phyloP scores from a whole-genome alignment of 352 stramenopile species.

The Phytopythium sindhum region DNA sequence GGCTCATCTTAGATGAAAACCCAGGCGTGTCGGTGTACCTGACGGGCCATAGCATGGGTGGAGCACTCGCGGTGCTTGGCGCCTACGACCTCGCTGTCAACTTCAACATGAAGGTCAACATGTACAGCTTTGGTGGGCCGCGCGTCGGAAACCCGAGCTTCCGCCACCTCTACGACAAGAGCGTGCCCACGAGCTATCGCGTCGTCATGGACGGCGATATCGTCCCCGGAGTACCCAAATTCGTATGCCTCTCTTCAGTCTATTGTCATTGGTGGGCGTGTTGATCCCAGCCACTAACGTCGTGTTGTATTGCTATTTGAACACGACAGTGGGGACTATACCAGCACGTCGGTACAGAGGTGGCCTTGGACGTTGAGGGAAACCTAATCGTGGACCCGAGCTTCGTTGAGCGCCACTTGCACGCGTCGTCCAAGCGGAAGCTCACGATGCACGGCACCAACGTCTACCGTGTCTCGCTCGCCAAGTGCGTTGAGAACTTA shows the following conservation, averaged over 20 bases:
- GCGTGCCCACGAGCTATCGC: constrained; percentile 74
- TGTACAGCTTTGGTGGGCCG: constrained; percentile 90
- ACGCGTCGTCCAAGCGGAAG: constrained; percentile 63
- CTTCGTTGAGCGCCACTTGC: constrained; percentile 74
- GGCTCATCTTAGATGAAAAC: constrained; percentile 78
- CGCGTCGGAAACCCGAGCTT: constrained; percentile 86
- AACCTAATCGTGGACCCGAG: constrained; percentile 82
- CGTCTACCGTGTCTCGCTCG: constrained; percentile 59
- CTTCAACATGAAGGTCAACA: constrained; percentile 82
- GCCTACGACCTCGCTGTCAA: constrained; percentile 84
- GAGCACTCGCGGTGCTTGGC: constrained; percentile 85
- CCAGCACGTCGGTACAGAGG: constrained; percentile 68
- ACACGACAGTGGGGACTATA: constrained; percentile 65
- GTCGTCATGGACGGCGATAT: constrained; percentile 83
- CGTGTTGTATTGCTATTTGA: neutral
- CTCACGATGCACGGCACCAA: constrained; percentile 60
- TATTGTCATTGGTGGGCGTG: neutral
- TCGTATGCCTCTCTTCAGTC: constrained; percentile 37
- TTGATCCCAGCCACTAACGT: neutral
- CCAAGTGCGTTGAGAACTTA: constrained; percentile 63
- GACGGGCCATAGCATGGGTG: constrained; percentile 91
- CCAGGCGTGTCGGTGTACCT: constrained; percentile 88
- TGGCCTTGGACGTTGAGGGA: constrained; percentile 62
- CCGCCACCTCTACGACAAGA: constrained; percentile 66
- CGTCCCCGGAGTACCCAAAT: constrained; percentile 66